Evolutionary conservation across 176 grass and related monocot genomes (phyloP).

Genomic region (Oryza australiensis): DNA sequence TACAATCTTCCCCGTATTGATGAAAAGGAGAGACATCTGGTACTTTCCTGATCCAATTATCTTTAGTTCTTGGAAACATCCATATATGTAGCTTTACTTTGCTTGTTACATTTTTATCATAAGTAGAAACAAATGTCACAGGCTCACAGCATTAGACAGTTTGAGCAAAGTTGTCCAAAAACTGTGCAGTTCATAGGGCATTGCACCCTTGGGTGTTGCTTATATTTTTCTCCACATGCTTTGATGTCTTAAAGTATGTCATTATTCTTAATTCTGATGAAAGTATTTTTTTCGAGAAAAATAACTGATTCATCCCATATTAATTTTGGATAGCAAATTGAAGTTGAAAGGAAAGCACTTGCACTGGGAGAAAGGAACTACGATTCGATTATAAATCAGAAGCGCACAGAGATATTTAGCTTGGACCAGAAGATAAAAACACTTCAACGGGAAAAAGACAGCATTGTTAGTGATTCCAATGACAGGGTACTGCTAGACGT

Average conservation of each 20-base stretch:
- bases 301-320: constrained; percentile 16
- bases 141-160: neutral
- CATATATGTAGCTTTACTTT: constrained; percentile 17
- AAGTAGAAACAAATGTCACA: neutral
- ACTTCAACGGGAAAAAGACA: constrained; percentile 72
- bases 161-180: neutral
- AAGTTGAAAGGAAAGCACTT: constrained; percentile 78
- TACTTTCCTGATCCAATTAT: constrained; percentile 31
- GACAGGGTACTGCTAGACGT: constrained; percentile 74
- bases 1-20: constrained; percentile 84
- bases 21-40: constrained; percentile 73
- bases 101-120: neutral
- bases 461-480: constrained; percentile 61
- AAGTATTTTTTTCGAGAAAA: neutral
- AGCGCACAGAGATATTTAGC: constrained; percentile 64
- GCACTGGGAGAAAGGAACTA: constrained; percentile 68
- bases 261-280: constrained; percentile 7
- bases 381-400: constrained; percentile 68
- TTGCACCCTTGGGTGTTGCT: neutral
- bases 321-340: constrained; percentile 75
- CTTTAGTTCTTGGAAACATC: neutral
- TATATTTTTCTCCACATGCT: neutral
- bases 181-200: neutral
- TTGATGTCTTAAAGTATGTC: constrained; percentile 14
- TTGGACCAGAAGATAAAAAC: constrained; percentile 84